A percentile compares a stretch with the other conserved stretches of the same genome.
Conservation (phyloP, 305 asterid genomes). For the Ilex paraguariensis region DNA sequence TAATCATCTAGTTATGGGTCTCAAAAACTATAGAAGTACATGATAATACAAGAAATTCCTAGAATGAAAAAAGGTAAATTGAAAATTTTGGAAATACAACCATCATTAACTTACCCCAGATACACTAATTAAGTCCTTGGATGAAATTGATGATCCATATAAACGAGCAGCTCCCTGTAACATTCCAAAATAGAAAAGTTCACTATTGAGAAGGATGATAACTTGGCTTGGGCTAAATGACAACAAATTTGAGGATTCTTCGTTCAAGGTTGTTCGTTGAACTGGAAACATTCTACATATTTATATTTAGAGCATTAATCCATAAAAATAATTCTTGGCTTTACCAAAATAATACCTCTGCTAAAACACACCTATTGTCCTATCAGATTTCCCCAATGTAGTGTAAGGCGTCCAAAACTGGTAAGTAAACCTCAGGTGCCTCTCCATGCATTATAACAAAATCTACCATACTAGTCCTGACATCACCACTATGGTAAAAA, state of each 20-base stretch:
- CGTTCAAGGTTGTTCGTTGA: not conserved
- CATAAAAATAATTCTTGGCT: not conserved
- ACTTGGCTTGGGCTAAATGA: slow-evolving; percentile 4
- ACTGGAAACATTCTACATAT: not conserved
- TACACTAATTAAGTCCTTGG: slow-evolving; percentile 73
- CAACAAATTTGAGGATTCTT: slow-evolving; percentile 4
- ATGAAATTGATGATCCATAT: slow-evolving; percentile 85
- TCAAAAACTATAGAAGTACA: too few relatives aligned
- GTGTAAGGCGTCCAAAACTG: not conserved
- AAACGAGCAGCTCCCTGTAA: slow-evolving; percentile 95
- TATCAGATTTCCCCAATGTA: not conserved
- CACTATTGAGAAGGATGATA: slow-evolving; percentile 2
- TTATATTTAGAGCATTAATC: not conserved
- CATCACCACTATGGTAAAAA: too few relatives aligned
- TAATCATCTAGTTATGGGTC: too few relatives aligned
- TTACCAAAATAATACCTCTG: not conserved
- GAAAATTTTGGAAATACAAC: too few relatives aligned
- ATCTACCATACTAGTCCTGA: too few relatives aligned
- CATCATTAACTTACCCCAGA: slow-evolving; percentile 71
- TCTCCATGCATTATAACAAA: too few relatives aligned
- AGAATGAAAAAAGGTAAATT: too few relatives aligned
- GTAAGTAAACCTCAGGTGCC: too few relatives aligned
- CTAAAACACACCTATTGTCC: not conserved
- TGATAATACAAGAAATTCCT: too few relatives aligned
- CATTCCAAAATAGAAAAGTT: slow-evolving; percentile 21